Base-by-base conservation (phyloP, 2,329 filamentous ascomycete genomes). In the Aspergillus oerlinghausenensis region DNA sequence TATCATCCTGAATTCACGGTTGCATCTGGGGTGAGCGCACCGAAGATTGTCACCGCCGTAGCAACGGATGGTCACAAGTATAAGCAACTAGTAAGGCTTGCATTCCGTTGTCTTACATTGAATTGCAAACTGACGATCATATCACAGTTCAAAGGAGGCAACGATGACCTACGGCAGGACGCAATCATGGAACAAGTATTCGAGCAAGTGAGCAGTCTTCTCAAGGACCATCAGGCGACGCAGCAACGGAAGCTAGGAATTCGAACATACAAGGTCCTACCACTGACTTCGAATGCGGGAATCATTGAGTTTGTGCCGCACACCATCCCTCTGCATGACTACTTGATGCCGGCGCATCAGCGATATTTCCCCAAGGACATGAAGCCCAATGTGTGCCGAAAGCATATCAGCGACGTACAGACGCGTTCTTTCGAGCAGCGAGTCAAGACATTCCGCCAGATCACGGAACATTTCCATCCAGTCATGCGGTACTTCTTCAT, bases 121-220 rank as follows among this genome's bases (percentile, higher is more conserved):
- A 11, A 51, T 21, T 5, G 21, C 28, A 10, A 10, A 35, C 59
- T 67, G 49, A 66, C 54, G 26, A 26, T 52, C 47, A 57, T 11
- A 7, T 54, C 51, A 57, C 61, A 86, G 80, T 87, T 96, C 70
- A 99, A 99, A 80, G 92, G 92, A 60, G 92, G 94, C 19, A 93
- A 93, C 68, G 94, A 99, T 71, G 93, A 99, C 70, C 82, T 99
- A 11, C 89, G 95, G 8, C 94, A 99, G 77, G 94, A 99, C 68
- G 91, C 93, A 48, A 99, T 87, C 79, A 99, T 99, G 95, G 95
- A 99, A 74, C 94, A 99, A 75, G 94, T 99, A 1, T 99, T 99
- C 71, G 90, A 92, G 57, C 92, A 96, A 74, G 94, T 97, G 23
- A 97, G 92, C 56, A 89, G 90, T 52, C 84, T 99, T 23, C 80